A percentile compares a stretch with the other conserved stretches of the same genome.
Conservation (phyloP, 1,139 yeast species). For the Debaryomyces subglobosus region DNA sequence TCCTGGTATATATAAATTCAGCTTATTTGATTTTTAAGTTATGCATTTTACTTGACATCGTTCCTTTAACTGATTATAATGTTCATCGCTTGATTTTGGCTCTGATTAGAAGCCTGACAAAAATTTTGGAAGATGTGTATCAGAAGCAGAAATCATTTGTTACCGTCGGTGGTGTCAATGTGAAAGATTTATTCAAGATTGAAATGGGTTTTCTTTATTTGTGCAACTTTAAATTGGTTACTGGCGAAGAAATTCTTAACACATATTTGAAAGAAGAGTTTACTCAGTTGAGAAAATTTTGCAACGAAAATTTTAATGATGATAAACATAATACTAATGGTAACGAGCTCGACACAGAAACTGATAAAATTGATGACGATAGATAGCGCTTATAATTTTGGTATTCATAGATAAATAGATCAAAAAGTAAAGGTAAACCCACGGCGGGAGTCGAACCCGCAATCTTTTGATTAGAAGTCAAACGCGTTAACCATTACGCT, state of each 20-base stretch:
- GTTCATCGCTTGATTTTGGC: slow-evolving; percentile 45
- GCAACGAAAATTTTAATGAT: slow-evolving; percentile 16
- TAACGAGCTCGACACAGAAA: not conserved
- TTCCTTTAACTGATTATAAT: slow-evolving; percentile 36
- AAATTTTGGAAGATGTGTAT: slow-evolving; percentile 46
- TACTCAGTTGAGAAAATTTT: slow-evolving; percentile 28
- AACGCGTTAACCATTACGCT: slow-evolving; percentile 54
- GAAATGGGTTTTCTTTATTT: slow-evolving; percentile 48
- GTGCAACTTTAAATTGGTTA: slow-evolving; percentile 43
- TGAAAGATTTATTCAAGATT: slow-evolving; percentile 39
- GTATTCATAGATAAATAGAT: slow-evolving; percentile 16
- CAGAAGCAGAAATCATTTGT: slow-evolving; percentile 49
- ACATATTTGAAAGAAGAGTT: slow-evolving; percentile 34
- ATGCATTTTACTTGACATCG: slow-evolving; percentile 35
- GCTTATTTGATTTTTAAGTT: slow-evolving; percentile 43
- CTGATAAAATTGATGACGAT: not conserved
- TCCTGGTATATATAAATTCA: slow-evolving; percentile 44
- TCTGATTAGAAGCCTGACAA: slow-evolving; percentile 48
- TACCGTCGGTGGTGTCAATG: slow-evolving; percentile 48
- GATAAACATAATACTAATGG: not conserved
- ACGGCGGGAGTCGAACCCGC: slow-evolving; percentile 55
- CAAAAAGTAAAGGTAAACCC: slow-evolving; percentile 29
- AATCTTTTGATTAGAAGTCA: slow-evolving; percentile 53
- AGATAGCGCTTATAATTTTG: not conserved
- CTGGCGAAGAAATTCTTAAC: slow-evolving; percentile 38